Evolutionary conservation across 1,284 basidiomycete species (phyloP), one percentile per base, ranked within the genome.

Genomic region (Leucoagaricus sp.): DNA sequence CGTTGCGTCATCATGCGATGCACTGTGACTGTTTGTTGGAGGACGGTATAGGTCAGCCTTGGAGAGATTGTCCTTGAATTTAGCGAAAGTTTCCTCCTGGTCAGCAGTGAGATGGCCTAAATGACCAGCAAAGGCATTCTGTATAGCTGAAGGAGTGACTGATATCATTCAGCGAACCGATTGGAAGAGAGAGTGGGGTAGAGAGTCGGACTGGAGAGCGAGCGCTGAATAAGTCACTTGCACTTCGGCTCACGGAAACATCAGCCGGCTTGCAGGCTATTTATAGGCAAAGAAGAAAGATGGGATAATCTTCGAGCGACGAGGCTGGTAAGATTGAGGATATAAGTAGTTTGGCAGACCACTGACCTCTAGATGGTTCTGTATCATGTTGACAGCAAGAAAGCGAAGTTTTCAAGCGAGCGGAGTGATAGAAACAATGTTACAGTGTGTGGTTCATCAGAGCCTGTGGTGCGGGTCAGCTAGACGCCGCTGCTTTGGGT

Each of bases 1-100:
- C 5, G 87, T 89, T 3, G 78, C 66, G 53, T 91, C 89, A 57
- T 87, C 83, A 62, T 85, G 85, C 12, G 84, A 84, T 3, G 84
- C 73, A 13, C 65, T 68, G 26, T 62, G 50, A 19, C 58, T 56
- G 17, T 72, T 67, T 0, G 64, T 63, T 0, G 72, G 61, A 2
- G 80, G 77, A 4, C 62, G 73, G 67, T 87, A 90, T 36, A 89
- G 75, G 19, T 74, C 71, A 1, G 76, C 76, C 19, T 75, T 72
- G 6, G 62, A 62, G 7, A 91, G 74, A 45, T 72, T 74, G 9
- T 71, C 63, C 66, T 82, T 86, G 75, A 90, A 88, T 0, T 66
- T 63, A 1, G 68, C 65, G 25, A 89, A 70, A 10, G 78, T 72
- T 36, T 74, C 67, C 60, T 80, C 67, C 60, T 87, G 84, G 3